These are phyloP conservation scores for Phellinidium pouzarii DNA, from an alignment of 1,284 basidiomycete genomes.

Conservation along the genomic window DNA sequence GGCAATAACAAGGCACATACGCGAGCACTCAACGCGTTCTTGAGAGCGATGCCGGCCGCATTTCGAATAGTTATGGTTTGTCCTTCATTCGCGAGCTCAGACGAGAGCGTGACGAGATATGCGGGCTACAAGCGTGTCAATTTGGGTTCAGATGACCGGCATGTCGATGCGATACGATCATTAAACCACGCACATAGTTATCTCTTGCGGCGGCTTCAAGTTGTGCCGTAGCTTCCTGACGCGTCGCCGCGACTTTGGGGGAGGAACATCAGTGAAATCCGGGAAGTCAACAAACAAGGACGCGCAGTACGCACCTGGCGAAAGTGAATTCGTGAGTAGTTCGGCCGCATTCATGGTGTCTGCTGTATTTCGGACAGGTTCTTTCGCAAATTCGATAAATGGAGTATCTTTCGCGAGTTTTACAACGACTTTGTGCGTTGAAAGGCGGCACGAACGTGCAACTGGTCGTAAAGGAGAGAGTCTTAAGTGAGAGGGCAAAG, in stretches of 20 bases:
- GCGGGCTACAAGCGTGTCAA: slow-evolving; percentile 50
- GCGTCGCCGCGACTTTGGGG: slow-evolving; percentile 67
- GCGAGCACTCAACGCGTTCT: slow-evolving; percentile 89
- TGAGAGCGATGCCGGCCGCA: slow-evolving; percentile 93
- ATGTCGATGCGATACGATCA: neutral
- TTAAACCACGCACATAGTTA: slow-evolving; percentile 63
- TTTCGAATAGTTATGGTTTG: slow-evolving; percentile 78
- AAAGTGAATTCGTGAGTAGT: slow-evolving; percentile 86
- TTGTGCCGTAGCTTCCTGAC: slow-evolving; percentile 83
- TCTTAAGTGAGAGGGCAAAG: slow-evolving; percentile 5
- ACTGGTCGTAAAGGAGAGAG: slow-evolving; percentile 3
- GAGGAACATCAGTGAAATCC: slow-evolving; percentile 19
- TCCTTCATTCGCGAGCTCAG: slow-evolving; percentile 73
- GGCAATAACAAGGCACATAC: slow-evolving; percentile 43
- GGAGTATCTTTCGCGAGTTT: neutral
- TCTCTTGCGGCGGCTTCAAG: slow-evolving; percentile 79
- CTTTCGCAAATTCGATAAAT: neutral
- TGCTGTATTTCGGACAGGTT: slow-evolving; percentile 18
- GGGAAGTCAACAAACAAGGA: neutral
- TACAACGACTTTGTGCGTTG: neutral
- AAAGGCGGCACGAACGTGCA: slow-evolving; percentile 10
- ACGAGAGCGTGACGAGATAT: slow-evolving; percentile 84
- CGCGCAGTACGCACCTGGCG: slow-evolving; percentile 54
- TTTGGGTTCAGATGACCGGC: neutral
- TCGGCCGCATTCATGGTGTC: slow-evolving; percentile 81